Evolutionary conservation across 345 rosid species (phyloP), one percentile per base, ranked within the genome.

Genomic region (Camelina neglecta): DNA sequence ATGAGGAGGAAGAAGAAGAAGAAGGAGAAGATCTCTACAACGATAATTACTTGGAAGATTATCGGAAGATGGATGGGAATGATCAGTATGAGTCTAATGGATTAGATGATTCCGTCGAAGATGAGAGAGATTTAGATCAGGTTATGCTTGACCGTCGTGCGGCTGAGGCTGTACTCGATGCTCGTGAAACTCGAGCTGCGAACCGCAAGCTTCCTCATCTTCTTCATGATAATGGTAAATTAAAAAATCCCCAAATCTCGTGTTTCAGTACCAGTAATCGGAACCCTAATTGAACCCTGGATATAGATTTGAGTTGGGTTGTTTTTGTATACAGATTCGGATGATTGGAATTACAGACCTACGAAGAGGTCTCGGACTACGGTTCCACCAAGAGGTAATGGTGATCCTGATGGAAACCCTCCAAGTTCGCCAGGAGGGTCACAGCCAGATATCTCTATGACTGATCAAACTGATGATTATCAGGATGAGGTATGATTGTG

Each of bases 21-120:
- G 92, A 94, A 35, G 98, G 99, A 50, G 99, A 95, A 80, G 99
- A 95, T 77, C 96, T 95, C 5, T 92, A 31, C 84, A 68, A 85
- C 44, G 99, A 90, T 26, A 84, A 89, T 64, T 92, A 74, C 83
- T 2, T 92, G 84, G 84, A 90, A 4, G 99, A 95, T 78, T 95
- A 95, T 54, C 81, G 79, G 83, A 42, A 84, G 44, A 69, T 88
- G 85, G 88, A 82, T 5, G 93, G 73, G 44, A 74, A 90, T 2
- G 99, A 95, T 61, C 89, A 81, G 79, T 90, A 88, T 49, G 99
- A 95, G 67, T 71, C 97, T 2, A 5, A 64, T 42, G 99, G 97
- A 38, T 62, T 95, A 56, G 94, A 95, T 70, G 97, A 92, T 39
- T 92, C 99, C 0, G 67, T 85, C 18, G 90, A 90, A 59, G 97